phyloP scores from a whole-genome alignment of 2,329 filamentous ascomycete genomes.

The Botrytis porri region DNA sequence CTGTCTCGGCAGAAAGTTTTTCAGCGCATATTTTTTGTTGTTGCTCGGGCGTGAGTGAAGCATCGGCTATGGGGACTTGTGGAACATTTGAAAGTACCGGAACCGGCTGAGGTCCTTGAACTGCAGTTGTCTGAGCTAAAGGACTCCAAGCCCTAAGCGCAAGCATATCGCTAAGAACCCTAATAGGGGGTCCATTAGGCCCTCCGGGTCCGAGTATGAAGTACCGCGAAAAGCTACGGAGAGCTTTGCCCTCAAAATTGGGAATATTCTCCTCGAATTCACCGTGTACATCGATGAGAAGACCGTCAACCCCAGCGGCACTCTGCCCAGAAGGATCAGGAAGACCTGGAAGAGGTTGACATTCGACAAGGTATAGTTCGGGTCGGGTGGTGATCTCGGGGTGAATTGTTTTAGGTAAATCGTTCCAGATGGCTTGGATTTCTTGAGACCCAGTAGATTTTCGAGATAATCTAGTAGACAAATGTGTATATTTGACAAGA shows the following conservation, averaged over 20 bases:
- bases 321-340: slow-evolving; percentile 66
- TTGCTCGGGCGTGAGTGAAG: slow-evolving; percentile 31
- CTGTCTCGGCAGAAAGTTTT: slow-evolving; percentile 73
- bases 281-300: slow-evolving; percentile 76
- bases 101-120: slow-evolving; percentile 7
- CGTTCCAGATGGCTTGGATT: slow-evolving; percentile 67
- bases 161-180: slow-evolving; percentile 78
- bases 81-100: slow-evolving; percentile 24
- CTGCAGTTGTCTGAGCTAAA: slow-evolving; percentile 40
- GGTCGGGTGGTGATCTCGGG: slow-evolving; percentile 65
- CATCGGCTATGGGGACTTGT: not conserved
- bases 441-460: slow-evolving; percentile 60
- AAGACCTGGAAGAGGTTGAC: slow-evolving; percentile 69
- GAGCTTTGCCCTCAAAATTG: slow-evolving; percentile 53
- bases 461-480: slow-evolving; percentile 60
- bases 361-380: slow-evolving; percentile 79
- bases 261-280: slow-evolving; percentile 75
- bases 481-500: slow-evolving; percentile 64
- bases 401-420: slow-evolving; percentile 70
- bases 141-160: slow-evolving; percentile 64
- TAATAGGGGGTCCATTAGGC: slow-evolving; percentile 54
- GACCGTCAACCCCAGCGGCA: slow-evolving; percentile 67
- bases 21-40: slow-evolving; percentile 66
- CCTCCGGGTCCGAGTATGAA: slow-evolving; percentile 76
- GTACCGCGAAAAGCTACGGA: slow-evolving; percentile 77